Evolutionary conservation across 495 filamentous ascomycete genomes (phyloP).

Genomic region (Hypoxylon fragiforme): DNA sequence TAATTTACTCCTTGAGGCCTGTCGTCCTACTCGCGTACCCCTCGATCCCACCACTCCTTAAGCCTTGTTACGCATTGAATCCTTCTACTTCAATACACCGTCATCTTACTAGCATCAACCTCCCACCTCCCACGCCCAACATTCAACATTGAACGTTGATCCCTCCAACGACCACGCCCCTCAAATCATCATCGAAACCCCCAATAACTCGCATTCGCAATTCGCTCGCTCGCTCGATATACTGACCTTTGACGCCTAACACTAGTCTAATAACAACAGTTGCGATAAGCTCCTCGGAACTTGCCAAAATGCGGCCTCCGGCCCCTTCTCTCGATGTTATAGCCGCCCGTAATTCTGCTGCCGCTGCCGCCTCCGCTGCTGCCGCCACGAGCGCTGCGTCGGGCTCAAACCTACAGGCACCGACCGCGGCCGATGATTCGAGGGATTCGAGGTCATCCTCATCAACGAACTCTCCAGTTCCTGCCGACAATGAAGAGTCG

Average conservation of each 20-base stretch:
- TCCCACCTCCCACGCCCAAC: too few species aligned
- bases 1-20: too few species aligned
- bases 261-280: too few species aligned
- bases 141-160: background rate
- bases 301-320: conserved; percentile 32
- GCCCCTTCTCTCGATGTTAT: conserved; percentile 51
- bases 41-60: conserved; percentile 14
- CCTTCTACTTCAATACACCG: conserved; percentile 9
- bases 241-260: background rate
- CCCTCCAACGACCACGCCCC: too few species aligned
- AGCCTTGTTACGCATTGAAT: too few species aligned
- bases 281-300: too few species aligned
- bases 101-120: background rate
- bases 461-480: conserved; percentile 81
- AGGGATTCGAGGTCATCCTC: conserved; percentile 60
- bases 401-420: conserved; percentile 5
- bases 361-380: conserved; percentile 6
- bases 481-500: conserved; percentile 79
- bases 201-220: too few species aligned
- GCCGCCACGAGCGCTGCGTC: conserved; percentile 6
- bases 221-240: background rate
- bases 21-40: conserved; percentile 12
- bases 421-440: conserved; percentile 16
- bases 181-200: too few species aligned
- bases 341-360: conserved; percentile 39